Evolutionary conservation across 2,329 filamentous ascomycete species (phyloP).

Genomic region (Gremmenia infestans): DNA sequence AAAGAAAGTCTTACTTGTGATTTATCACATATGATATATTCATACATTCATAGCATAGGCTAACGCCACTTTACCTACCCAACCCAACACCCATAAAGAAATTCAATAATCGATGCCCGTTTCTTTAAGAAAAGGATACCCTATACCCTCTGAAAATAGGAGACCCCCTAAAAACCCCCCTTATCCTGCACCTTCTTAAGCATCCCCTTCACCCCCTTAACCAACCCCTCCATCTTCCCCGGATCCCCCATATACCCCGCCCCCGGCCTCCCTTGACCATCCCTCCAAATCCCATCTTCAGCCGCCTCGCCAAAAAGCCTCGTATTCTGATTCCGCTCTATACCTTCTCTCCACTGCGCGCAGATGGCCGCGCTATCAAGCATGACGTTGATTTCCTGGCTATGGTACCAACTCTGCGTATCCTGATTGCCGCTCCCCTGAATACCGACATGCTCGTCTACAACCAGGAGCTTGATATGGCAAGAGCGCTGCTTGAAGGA

Average conservation of each 20-base stretch:
- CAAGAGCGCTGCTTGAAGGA: constrained; percentile 61
- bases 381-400: constrained; percentile 73
- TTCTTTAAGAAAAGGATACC: no score
- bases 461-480: constrained; percentile 74
- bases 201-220: constrained; percentile 51
- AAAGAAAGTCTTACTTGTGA: no score
- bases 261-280: constrained; percentile 42
- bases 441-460: constrained; percentile 63
- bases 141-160: not conserved
- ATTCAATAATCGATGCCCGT: no score
- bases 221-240: constrained; percentile 51
- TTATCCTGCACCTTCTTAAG: constrained; percentile 51
- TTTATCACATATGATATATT: no score
- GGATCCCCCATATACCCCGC: constrained; percentile 49
- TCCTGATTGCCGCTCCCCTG: constrained; percentile 77
- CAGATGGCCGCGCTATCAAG: constrained; percentile 61
- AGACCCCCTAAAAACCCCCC: constrained; percentile 41
- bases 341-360: constrained; percentile 54
- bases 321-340: constrained; percentile 65
- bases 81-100: no score
- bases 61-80: no score
- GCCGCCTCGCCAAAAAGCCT: constrained; percentile 49
- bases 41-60: no score
- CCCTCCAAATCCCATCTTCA: constrained; percentile 59
- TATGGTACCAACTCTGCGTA: constrained; percentile 75